Evolutionary conservation across 148 eudicot species (phyloP).

Genomic region (Fallopia convolvulus): DNA sequence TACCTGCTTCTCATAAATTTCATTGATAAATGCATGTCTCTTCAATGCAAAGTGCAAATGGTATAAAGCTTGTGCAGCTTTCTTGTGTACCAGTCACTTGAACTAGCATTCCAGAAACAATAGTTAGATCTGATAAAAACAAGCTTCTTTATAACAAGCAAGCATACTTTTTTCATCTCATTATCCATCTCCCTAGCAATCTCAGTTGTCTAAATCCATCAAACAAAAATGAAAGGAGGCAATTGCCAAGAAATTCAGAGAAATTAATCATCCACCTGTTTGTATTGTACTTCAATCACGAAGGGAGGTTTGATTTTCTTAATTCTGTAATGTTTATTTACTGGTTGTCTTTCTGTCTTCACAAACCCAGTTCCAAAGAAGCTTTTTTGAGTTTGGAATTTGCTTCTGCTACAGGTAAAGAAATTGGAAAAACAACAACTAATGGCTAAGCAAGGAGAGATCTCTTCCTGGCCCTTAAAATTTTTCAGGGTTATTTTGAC

Average conservation of each 20-base stretch:
- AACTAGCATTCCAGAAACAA: constrained; percentile 2
- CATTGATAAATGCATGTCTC: constrained; percentile 75
- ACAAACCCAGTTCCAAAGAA: too few species aligned
- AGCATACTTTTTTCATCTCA: background rate
- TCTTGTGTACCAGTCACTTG: constrained; percentile 36
- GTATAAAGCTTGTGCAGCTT: constrained; percentile 80
- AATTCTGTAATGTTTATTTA: too few species aligned
- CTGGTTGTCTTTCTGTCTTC: too few species aligned
- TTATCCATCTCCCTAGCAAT: background rate
- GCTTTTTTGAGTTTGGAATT: too few species aligned
- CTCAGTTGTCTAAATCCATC: background rate
- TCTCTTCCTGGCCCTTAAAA: too few species aligned
- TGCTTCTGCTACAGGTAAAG: too few species aligned
- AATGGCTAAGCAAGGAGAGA: too few species aligned
- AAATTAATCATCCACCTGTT: constrained; percentile 36
- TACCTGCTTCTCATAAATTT: constrained; percentile 90
- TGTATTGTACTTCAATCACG: constrained; percentile 65
- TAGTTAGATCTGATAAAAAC: background rate
- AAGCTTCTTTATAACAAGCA: background rate
- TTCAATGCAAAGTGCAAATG: constrained; percentile 80
- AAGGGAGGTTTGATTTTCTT: constrained; percentile 24
- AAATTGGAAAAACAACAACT: too few species aligned
- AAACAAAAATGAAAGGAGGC: background rate
- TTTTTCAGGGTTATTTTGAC: too few species aligned
- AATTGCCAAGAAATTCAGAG: background rate